Evolutionary conservation across 768 basidiomycete species (phyloP).

Genomic region (Mrakia gelida): DNA sequence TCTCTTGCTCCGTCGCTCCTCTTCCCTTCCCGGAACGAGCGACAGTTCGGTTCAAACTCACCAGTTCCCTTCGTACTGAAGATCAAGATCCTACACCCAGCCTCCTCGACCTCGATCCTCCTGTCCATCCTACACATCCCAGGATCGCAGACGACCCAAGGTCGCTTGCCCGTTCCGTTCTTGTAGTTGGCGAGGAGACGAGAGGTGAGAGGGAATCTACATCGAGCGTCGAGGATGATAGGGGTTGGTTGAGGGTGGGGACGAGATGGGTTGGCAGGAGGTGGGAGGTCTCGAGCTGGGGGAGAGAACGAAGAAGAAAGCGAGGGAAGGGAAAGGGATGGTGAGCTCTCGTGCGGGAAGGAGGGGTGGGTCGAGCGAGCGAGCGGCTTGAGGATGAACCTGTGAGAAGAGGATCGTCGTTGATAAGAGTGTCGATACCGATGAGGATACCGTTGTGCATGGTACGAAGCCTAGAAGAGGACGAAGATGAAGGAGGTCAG

Average conservation of each 20-base stretch:
- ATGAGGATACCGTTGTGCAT: conserved; percentile 91
- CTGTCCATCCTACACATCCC: conserved; percentile 42
- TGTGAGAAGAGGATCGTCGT: conserved; percentile 93
- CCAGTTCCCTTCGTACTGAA: conserved; percentile 49
- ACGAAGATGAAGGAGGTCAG: background rate
- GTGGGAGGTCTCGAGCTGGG: conserved; percentile 39
- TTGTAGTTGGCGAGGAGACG: conserved; percentile 66
- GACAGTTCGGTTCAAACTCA: conserved; percentile 33
- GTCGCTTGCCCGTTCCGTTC: conserved; percentile 58
- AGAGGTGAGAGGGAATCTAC: conserved; percentile 63
- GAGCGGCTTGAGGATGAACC: conserved; percentile 61
- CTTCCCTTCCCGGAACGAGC: background rate
- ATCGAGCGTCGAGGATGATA: conserved; percentile 70
- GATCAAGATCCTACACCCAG: conserved; percentile 64
- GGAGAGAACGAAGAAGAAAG: background rate
- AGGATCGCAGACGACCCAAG: conserved; percentile 63
- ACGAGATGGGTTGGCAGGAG: conserved; percentile 17
- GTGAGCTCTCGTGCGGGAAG: conserved; percentile 34
- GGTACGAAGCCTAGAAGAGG: conserved; percentile 66
- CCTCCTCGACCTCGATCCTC: conserved; percentile 52
- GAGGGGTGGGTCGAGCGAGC: conserved; percentile 41
- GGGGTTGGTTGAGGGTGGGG: conserved; percentile 60
- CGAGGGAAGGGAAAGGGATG: background rate
- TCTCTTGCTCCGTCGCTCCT: background rate
- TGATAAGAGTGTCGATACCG: conserved; percentile 81